These are phyloP conservation scores for Acidomyces sp. DNA, from an alignment of 495 filamentous ascomycete genomes.

Conservation along the genomic window DNA sequence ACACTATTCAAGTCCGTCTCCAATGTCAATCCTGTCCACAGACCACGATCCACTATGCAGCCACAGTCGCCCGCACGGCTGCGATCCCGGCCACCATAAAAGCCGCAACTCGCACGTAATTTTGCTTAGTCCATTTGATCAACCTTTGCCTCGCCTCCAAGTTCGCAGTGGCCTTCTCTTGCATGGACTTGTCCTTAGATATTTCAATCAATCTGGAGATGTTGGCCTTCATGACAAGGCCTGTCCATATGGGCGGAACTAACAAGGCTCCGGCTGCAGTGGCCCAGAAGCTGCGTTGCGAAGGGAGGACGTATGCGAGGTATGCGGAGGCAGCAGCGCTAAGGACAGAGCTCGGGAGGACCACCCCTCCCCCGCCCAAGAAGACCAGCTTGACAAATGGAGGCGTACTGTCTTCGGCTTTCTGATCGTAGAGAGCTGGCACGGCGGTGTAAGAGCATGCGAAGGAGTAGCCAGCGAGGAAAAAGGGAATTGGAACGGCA, in stretches of 20 bases:
- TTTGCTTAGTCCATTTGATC: slow-evolving; percentile 9
- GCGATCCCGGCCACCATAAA: slow-evolving; percentile 2
- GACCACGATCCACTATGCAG: no score
- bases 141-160: slow-evolving; percentile 13
- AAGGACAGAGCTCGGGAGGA: slow-evolving; percentile 5
- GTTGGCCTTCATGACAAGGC: slow-evolving; percentile 6
- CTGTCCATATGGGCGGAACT: slow-evolving; percentile 1
- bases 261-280: background rate
- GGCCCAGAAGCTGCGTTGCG: slow-evolving; percentile 1
- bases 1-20: no score
- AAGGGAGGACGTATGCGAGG: slow-evolving; percentile 11
- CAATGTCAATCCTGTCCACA: no score
- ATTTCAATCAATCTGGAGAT: slow-evolving; percentile 12
- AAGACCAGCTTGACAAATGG: slow-evolving; percentile 9
- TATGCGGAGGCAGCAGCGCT: slow-evolving; percentile 4
- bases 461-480: slow-evolving; percentile 13
- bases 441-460: slow-evolving; percentile 12
- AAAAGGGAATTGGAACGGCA: slow-evolving; percentile 10
- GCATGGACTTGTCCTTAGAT: slow-evolving; percentile 1
- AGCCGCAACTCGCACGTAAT: slow-evolving; percentile 10
- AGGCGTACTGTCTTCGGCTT: slow-evolving; percentile 1
- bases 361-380: slow-evolving; percentile 1
- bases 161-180: slow-evolving; percentile 16
- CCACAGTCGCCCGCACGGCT: slow-evolving; percentile 2
- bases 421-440: slow-evolving; percentile 8